Conservation (phyloP, 805 yeast species). For the Debaryomyces prosopidis region DNA sequence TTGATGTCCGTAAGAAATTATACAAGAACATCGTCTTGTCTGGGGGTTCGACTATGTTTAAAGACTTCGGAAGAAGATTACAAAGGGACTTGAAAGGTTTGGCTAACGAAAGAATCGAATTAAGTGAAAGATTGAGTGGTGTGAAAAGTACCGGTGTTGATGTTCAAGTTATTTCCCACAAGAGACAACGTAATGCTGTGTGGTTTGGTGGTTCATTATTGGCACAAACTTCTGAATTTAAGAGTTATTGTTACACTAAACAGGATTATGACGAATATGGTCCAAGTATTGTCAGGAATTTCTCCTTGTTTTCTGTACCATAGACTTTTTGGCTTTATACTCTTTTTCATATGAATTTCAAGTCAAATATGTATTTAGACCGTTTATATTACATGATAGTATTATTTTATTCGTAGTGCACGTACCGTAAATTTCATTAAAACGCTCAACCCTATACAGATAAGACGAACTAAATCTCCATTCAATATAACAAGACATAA, state of each 20-base stretch:
- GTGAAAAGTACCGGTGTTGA: constrained; percentile 90
- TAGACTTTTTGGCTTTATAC: constrained; percentile 23
- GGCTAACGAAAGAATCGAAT: constrained; percentile 85
- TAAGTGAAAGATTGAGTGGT: constrained; percentile 74
- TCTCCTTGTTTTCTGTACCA: constrained; percentile 90
- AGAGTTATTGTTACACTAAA: constrained; percentile 94
- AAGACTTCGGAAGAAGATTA: constrained; percentile 95
- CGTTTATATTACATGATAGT: not conserved
- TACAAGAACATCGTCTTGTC: constrained; percentile 93
- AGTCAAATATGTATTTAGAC: not conserved
- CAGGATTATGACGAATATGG: constrained; percentile 97
- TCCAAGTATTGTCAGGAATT: constrained; percentile 96
- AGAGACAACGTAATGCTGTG: constrained; percentile 97
- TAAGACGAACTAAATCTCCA: not conserved
- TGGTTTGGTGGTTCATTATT: constrained; percentile 98
- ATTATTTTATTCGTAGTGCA: not conserved
- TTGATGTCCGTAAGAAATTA: constrained; percentile 95
- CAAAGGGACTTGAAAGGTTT: constrained; percentile 89
- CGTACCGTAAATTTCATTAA: not conserved
- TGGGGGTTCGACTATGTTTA: constrained; percentile 99
- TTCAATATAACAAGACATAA: no score
- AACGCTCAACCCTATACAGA: not conserved
- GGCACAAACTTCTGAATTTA: constrained; percentile 97
- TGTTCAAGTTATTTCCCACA: constrained; percentile 95
- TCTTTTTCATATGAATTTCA: not conserved